Evolutionary conservation across 2,329 filamentous ascomycete genomes (phyloP), one percentile per base, ranked within the genome.

Genomic region (Coniella vitis): DNA sequence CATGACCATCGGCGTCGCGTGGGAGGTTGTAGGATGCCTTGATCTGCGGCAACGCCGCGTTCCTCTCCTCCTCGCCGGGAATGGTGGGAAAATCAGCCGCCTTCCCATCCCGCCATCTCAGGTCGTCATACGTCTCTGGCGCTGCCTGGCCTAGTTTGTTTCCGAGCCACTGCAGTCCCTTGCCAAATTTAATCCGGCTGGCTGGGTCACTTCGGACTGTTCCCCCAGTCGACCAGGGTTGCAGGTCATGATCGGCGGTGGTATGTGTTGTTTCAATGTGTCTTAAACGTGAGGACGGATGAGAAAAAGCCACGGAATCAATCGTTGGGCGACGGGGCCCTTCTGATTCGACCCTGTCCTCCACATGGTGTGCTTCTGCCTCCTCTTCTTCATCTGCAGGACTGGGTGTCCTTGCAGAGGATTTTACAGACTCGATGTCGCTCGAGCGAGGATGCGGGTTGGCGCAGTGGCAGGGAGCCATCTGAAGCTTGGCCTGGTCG

Each of bases 71-170:
- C 31, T 49, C 47, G 40, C 34, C 47, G 8, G 47, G 47, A 13
- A 49, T 25, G 14, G 35, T 40, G 4, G 47, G 47, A 12, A 45
- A 49, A 25, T 49, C 29, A 21, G 47, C 47, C 8, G 47, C 47
- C 14, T 8, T 25, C 3, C 47, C 47, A 12, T 9, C 13, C 25
- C 16, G 37, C 13, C 44, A 49, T n/a, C n/a, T 36, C 19, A 29
- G 36, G 25, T 49, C 47, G 20, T 49, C 47, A 16, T 39, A 49
- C 7, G 47, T 29, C 17, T 45, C 47, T 4, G 47, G 47, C 3
- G 47, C 47, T 7, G 47, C 40, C 10, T 40, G 44, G 17, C 47
- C 47, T 9, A 49, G 36, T 9, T 29, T 39, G 3, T 49, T n/a
- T 10, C 47, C 47, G 3, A 49, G 4, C 36, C 41, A 40, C 21